These are phyloP conservation scores for Jackrogersella minutella DNA, from an alignment of 495 filamentous ascomycete genomes.

Conservation along the genomic window DNA sequence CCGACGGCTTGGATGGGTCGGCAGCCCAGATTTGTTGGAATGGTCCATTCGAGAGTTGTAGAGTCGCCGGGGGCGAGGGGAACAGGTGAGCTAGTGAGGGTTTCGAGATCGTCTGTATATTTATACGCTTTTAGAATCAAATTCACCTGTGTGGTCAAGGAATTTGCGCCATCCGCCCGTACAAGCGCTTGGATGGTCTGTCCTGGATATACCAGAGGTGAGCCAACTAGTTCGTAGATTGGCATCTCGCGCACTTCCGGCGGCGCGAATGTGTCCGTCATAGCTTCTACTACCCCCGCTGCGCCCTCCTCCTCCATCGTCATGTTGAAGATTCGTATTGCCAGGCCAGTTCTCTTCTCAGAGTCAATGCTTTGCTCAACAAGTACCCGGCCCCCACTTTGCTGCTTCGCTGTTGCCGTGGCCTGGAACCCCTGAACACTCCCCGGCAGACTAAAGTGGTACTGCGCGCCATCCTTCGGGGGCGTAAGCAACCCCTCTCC, in stretches of 20 bases:
- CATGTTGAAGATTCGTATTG: constrained; percentile 10
- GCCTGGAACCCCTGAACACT: constrained; percentile 45
- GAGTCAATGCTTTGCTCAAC: constrained; percentile 25
- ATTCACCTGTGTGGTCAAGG: not conserved
- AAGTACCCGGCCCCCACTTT: not conserved
- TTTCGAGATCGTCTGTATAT: constrained; percentile 25
- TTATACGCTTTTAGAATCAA: constrained; percentile 35
- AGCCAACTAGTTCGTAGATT: constrained; percentile 37
- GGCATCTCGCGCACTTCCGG: constrained; percentile 22
- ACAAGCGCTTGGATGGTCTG: constrained; percentile 33
- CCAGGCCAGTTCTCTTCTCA: constrained; percentile 24
- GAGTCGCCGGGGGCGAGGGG: not conserved
- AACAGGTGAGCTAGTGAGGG: not conserved
- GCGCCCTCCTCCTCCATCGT: not conserved
- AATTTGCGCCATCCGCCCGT: constrained; percentile 1
- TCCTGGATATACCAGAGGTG: constrained; percentile 44
- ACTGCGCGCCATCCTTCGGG: constrained; percentile 46
- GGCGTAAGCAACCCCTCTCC: constrained; percentile 11
- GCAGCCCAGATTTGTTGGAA: constrained; percentile 30
- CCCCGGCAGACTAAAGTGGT: constrained; percentile 45
- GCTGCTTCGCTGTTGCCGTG: not conserved
- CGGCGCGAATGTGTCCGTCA: constrained; percentile 40
- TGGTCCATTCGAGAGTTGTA: constrained; percentile 23
- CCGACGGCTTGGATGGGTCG: constrained; percentile 42
- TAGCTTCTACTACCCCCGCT: constrained; percentile 7